Evolutionary conservation across 2,329 filamentous ascomycete genomes (phyloP).

Genomic region (Hymenoscyphus albidus): DNA sequence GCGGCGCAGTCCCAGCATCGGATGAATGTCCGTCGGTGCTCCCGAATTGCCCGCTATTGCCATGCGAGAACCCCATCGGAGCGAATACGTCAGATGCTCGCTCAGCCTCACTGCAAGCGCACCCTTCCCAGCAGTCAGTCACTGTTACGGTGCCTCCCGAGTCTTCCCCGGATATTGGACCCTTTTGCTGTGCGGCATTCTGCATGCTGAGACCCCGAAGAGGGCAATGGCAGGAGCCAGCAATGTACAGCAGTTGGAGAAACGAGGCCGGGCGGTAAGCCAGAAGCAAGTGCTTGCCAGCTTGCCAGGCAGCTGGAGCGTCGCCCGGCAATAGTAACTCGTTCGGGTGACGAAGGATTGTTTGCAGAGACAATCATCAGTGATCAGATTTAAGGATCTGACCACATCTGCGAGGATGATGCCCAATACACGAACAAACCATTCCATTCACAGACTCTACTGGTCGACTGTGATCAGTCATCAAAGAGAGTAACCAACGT

Average conservation of each 20-base stretch:
- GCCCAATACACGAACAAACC: background rate
- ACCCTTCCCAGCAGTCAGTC: background rate
- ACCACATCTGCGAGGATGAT: slow-evolving; percentile 1
- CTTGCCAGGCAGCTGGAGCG: background rate
- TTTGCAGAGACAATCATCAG: background rate
- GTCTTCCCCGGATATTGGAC: background rate
- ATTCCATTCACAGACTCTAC: background rate
- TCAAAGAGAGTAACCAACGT: background rate
- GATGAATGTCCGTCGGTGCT: background rate
- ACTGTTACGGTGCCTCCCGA: background rate
- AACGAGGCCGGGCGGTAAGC: background rate
- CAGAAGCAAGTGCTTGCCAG: background rate
- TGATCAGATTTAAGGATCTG: background rate
- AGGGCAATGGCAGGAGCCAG: background rate
- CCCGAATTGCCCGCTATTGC: background rate
- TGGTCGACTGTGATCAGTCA: background rate
- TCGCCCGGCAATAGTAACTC: slow-evolving; percentile 4
- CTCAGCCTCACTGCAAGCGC: background rate
- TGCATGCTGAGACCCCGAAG: background rate
- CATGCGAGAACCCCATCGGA: background rate
- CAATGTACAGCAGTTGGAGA: background rate
- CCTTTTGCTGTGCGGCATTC: background rate
- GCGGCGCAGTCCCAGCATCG: too few relatives aligned
- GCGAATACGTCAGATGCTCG: slow-evolving; percentile 2
- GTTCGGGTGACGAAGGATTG: background rate